These are phyloP conservation scores for Boletus subparvulus DNA, from an alignment of 768 basidiomycete species.

Conservation along the genomic window DNA sequence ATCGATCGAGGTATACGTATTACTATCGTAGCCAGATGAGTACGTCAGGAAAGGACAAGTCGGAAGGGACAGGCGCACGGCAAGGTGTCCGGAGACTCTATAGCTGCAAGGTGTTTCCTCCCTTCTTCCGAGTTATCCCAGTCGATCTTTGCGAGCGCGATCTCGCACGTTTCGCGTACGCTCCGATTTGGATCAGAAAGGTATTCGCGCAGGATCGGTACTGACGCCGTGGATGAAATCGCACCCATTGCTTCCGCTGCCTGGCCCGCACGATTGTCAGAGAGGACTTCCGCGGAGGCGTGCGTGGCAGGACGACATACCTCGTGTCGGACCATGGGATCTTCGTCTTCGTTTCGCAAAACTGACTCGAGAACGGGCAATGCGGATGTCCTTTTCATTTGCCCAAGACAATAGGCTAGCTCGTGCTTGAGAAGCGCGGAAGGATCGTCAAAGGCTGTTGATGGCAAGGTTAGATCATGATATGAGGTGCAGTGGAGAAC, in stretches of 20 bases:
- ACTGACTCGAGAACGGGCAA: conserved; percentile 78
- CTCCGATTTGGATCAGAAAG: conserved; percentile 67
- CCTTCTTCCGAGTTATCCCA: conserved; percentile 87
- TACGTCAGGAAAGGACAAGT: background rate
- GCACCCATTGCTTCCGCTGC: conserved; percentile 99
- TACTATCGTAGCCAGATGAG: conserved; percentile 35
- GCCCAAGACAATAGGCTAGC: conserved; percentile 94
- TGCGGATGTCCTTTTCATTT: conserved; percentile 73
- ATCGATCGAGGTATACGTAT: conserved; percentile 77
- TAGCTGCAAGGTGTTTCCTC: conserved; percentile 40
- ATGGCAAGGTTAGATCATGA: background rate
- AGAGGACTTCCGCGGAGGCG: background rate
- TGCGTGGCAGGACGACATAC: conserved; percentile 39
- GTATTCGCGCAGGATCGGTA: conserved; percentile 71
- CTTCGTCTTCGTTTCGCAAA: conserved; percentile 65
- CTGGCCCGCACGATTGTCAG: conserved; percentile 39
- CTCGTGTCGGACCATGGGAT: conserved; percentile 98
- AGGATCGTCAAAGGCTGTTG: conserved; percentile 75
- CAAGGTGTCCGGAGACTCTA: conserved; percentile 31
- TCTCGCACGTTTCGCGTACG: conserved; percentile 95
- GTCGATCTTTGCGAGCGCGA: conserved; percentile 91
- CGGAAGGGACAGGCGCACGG: conserved; percentile 33
- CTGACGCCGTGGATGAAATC: conserved; percentile 65
- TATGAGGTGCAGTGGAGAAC: conserved; percentile 1
- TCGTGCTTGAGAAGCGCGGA: conserved; percentile 96